Evolutionary conservation across 2,329 filamentous ascomycete genomes (phyloP).

Genomic region (Arthrocladium fulminans): DNA sequence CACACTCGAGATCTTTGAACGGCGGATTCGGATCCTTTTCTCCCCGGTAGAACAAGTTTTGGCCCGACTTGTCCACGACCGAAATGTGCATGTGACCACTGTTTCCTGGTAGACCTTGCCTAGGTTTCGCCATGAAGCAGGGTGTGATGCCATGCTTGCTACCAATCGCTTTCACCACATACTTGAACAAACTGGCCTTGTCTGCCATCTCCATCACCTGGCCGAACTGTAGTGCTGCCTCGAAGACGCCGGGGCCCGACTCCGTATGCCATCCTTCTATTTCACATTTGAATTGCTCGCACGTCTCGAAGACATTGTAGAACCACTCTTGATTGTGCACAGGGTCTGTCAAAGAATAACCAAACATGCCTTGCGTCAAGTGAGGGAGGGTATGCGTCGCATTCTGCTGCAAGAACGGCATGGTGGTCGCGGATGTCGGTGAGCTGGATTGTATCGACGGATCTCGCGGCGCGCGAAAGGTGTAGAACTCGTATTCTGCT

Average conservation of each 20-base stretch:
- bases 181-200: conserved; percentile 86
- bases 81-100: conserved; percentile 95
- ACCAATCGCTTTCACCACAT: conserved; percentile 81
- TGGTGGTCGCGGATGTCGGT: conserved; percentile 59
- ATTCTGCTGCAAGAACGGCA: conserved; percentile 64
- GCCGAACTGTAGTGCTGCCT: conserved; percentile 83
- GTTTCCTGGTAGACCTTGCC: conserved; percentile 83
- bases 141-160: conserved; percentile 85
- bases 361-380: conserved; percentile 90
- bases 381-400: conserved; percentile 64
- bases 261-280: conserved; percentile 96
- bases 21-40: conserved; percentile 60
- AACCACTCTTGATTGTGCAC: conserved; percentile 89
- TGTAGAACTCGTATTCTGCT: conserved; percentile 92
- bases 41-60: conserved; percentile 74
- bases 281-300: conserved; percentile 65
- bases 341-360: conserved; percentile 79
- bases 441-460: conserved; percentile 39
- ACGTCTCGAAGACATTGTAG: conserved; percentile 76
- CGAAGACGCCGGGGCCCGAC: conserved; percentile 86
- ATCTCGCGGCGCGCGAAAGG: conserved; percentile 61
- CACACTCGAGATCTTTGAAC: conserved; percentile 65
- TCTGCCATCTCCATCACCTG: conserved; percentile 87
- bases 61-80: conserved; percentile 66
- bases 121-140: conserved; percentile 97